Evolutionary conservation across 495 filamentous ascomycete genomes (phyloP).

Genomic region (Annulohypoxylon bovei): DNA sequence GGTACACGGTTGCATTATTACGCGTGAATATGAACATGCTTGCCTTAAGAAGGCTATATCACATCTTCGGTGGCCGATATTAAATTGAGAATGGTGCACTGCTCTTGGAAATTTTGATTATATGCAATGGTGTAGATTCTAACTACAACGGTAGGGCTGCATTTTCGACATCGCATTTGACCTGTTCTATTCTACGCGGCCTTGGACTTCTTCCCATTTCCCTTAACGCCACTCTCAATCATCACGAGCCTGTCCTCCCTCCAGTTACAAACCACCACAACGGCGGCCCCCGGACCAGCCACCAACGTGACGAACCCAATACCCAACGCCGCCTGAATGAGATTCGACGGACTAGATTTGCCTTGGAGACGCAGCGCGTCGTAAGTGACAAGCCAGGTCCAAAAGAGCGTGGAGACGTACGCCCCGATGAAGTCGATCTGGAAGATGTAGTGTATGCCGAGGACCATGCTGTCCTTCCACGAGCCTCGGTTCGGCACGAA

Average conservation of each 20-base stretch:
- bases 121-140: not conserved
- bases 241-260: conserved; percentile 48
- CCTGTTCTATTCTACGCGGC: conserved; percentile 11
- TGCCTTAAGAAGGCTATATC: not conserved
- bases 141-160: not conserved
- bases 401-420: conserved; percentile 38
- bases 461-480: conserved; percentile 33
- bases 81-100: not conserved
- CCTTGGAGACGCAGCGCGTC: conserved; percentile 40
- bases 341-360: not conserved
- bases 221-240: conserved; percentile 35
- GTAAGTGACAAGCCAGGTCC: conserved; percentile 38
- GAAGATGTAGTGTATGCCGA: conserved; percentile 46
- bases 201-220: conserved; percentile 40
- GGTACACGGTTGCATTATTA: conserved; percentile 35
- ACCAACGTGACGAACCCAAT: conserved; percentile 30
- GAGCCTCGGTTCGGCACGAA: conserved; percentile 34
- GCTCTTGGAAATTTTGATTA: not conserved
- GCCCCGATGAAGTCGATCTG: conserved; percentile 43
- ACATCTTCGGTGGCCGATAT: not conserved
- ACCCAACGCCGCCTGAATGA: conserved; percentile 27
- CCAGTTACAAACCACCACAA: conserved; percentile 47
- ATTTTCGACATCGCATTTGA: not conserved
- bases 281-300: conserved; percentile 45
- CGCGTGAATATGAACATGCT: conserved; percentile 18